Evolutionary conservation across 2,329 filamentous ascomycete species (phyloP).

Genomic region (Amesomyces nigricolor): DNA sequence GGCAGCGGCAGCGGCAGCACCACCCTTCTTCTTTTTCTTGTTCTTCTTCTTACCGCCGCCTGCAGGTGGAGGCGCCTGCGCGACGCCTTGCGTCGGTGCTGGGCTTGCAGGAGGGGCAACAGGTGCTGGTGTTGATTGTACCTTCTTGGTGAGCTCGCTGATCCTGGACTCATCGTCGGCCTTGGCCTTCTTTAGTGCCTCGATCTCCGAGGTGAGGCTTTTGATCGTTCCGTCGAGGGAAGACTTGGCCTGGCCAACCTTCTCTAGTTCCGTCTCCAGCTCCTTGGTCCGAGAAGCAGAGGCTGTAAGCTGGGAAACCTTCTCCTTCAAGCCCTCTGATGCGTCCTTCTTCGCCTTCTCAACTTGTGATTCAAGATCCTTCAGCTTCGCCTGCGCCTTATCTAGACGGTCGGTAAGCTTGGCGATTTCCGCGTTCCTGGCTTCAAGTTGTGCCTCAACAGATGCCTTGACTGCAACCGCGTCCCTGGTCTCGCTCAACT

Average conservation of each 20-base stretch:
- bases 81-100: constrained; percentile 22
- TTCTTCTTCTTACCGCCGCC: constrained; percentile 60
- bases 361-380: constrained; percentile 38
- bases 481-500: constrained; percentile 49
- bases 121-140: constrained; percentile 28
- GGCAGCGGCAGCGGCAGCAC: constrained; percentile 36
- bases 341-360: constrained; percentile 30
- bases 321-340: constrained; percentile 29
- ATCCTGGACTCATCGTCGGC: constrained; percentile 38
- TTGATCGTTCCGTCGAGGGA: constrained; percentile 41
- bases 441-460: constrained; percentile 46
- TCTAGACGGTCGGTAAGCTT: constrained; percentile 46
- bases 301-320: constrained; percentile 33
- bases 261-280: constrained; percentile 37
- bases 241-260: constrained; percentile 34
- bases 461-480: constrained; percentile 37
- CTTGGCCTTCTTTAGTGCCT: constrained; percentile 35
- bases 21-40: constrained; percentile 84
- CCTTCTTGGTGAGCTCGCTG: constrained; percentile 37
- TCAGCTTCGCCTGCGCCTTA: constrained; percentile 40
- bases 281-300: constrained; percentile 34
- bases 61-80: constrained; percentile 16
- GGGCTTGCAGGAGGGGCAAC: constrained; percentile 24
- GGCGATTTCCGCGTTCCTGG: constrained; percentile 44
- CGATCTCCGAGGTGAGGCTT: constrained; percentile 42